Base-by-base conservation (phyloP, 805 yeast genomes). In the Nakazawaea populi region DNA sequence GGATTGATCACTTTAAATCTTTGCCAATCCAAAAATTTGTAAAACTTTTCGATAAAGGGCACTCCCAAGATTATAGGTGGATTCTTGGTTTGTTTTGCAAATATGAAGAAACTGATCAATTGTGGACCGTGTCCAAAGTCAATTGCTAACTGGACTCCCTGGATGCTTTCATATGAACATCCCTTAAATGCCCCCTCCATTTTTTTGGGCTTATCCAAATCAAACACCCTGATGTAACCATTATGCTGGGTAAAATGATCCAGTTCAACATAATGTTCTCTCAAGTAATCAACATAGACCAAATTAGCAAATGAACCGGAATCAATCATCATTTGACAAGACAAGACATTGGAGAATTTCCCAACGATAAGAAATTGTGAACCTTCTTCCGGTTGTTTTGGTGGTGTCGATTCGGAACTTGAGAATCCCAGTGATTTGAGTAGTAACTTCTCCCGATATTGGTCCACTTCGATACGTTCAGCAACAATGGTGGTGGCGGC, bases 281-380 rank as follows among this genome's bases (percentile, higher is more conserved):
- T 38, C 28, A 46, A 38, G 11, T 38, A 46, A 11, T 46, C 48
- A 12, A n/a, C 30, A 14, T 46, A 44, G 6, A 46, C 31, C n/a
- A 46, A 39, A 30, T 46, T 46, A 28, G 48, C 48, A 39, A 46
- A 46, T 30, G 48, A 38, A 12, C 48, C 48, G 6, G 48, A 46
- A 14, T 46, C 48, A 5, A 46, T 10, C 48, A 46, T 29, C 48
- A 46, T 18, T 27, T 30, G 12, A 29, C 43, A 18, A 11, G 14
- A 14, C 11, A 38, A 18, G 2, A 14, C 18, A 10, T 32, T 24
- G 8, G 35, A 12, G 9, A 46, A 37, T 8, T 10, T 9, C 2
- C 43, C 48, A 4, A 11, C 12, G 12, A 46, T 38, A 29, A 46
- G 14, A 28, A 46, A 46, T n/a, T 28, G 48, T 7, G 14, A 14